Evolutionary conservation across 768 basidiomycete genomes (phyloP), one percentile per base, ranked within the genome.

Genomic region (Guyanaporus albipodus): DNA sequence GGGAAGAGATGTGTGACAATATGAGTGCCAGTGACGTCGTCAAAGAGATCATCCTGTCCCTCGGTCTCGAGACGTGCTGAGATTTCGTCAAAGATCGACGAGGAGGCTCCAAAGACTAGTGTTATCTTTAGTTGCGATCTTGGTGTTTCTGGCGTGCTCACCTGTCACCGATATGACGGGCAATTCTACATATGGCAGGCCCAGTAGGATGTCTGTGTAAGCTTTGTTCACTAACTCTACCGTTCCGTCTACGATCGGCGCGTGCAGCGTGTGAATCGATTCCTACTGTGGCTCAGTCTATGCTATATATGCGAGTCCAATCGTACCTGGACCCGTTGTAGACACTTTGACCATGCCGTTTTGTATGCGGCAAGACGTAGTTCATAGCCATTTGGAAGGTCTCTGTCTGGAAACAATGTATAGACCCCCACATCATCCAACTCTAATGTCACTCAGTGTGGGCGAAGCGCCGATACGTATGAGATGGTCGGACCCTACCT

Each of bases 111-210:
- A 15, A 74, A 68, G 44, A 75, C 78, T 74, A 48, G n/a, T 14
- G 19, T 8, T 19, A 24, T 15, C 6, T 39, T 60, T 17, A 63
- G 29, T 2, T 27, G 26, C 6, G 18, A 44, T 12, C 27, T 11
- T 23, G 14, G 12, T 32, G 11, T 49, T 22, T 15, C 12, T 14
- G 27, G 14, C 8, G 9, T 40, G 38, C 76, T 29, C 53, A 83
- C 83, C 75, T 41, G 75, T 73, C 24, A 87, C 68, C 0, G 75
- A 69, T 40, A 85, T 69, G 6, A 80, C 75, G 3, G 84, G 82
- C 6, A 87, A 58, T 55, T 87, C 85, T 5, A 70, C 52, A 38
- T 75, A 75, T 0, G 83, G 82, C n/a, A 83, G 61, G 4, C 79
- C 78, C 8, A 76, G 75, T 0, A 85, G 63, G 10, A 67, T 53